Conservation (phyloP, 1,284 basidiomycete species). For the Veloboletus limbatus region DNA sequence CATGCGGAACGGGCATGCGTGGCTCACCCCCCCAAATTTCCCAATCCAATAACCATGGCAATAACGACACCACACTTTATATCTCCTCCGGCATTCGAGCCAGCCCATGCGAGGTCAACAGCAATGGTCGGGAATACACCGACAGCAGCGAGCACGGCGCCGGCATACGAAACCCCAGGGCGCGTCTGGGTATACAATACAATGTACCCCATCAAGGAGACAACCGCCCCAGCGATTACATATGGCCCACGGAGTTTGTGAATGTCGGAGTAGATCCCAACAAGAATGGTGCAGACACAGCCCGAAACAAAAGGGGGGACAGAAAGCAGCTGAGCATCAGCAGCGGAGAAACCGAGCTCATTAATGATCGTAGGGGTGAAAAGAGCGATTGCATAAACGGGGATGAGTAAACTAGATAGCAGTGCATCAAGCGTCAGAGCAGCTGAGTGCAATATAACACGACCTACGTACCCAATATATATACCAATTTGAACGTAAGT, state of each 20-base stretch:
- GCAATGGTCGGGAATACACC: constrained; percentile 56
- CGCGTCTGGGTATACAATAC: constrained; percentile 39
- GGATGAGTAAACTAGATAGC: constrained; percentile 43
- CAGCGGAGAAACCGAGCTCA: constrained; percentile 52
- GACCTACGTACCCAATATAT: constrained; percentile 41
- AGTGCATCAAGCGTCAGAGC: constrained; percentile 14
- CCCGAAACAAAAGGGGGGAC: constrained; percentile 49
- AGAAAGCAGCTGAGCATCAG: constrained; percentile 56
- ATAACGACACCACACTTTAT: constrained; percentile 50
- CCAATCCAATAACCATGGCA: constrained; percentile 53
- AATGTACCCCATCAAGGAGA: constrained; percentile 47
- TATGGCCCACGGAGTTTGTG: constrained; percentile 44
- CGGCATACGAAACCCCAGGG: constrained; percentile 46
- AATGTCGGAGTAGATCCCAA: constrained; percentile 44
- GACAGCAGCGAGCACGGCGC: constrained; percentile 50
- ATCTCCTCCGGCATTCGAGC: constrained; percentile 56
- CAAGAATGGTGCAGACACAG: constrained; percentile 41
- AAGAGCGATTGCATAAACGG: constrained; percentile 57
- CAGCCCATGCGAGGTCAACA: constrained; percentile 52
- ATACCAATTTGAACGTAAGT: constrained; percentile 43
- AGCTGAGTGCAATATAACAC: background rate
- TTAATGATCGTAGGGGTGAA: constrained; percentile 58
- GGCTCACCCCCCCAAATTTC: constrained; percentile 48
- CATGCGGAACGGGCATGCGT: background rate
- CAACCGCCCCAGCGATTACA: constrained; percentile 37